phyloP scores from a whole-genome alignment of 1,284 basidiomycete species.

The Nidula niveotomentosa region DNA sequence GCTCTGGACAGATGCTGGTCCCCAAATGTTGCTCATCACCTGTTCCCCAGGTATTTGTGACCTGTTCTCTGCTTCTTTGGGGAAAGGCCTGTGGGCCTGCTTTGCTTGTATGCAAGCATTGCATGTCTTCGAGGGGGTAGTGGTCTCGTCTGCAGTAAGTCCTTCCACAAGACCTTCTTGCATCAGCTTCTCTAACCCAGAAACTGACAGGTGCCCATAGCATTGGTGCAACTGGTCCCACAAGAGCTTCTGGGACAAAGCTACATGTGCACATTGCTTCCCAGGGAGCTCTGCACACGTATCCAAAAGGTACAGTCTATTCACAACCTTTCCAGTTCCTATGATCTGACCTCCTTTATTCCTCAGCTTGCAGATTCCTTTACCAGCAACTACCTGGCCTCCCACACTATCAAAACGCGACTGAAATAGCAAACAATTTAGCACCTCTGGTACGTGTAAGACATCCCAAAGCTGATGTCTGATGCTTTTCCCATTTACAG shows the following conservation, averaged over 20 bases:
- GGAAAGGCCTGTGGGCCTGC: constrained; percentile 19
- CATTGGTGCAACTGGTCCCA: constrained; percentile 33
- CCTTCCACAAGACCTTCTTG: constrained; percentile 20
- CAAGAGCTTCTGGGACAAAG: constrained; percentile 4
- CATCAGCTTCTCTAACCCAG: constrained; percentile 16
- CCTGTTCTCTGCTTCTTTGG: constrained; percentile 11
- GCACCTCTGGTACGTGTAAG: constrained; percentile 8
- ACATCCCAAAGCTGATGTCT: constrained; percentile 5
- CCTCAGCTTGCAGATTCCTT: constrained; percentile 1
- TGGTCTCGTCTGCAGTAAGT: constrained; percentile 19
- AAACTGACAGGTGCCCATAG: constrained; percentile 27
- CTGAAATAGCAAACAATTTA: constrained; percentile 12
- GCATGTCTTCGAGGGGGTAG: constrained; percentile 14
- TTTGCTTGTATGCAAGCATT: constrained; percentile 28
- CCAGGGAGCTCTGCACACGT: not conserved
- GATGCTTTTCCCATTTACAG: constrained; percentile 3
- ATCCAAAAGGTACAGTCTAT: constrained; percentile 9
- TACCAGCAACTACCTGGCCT: too few species aligned
- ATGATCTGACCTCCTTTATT: constrained; percentile 5
- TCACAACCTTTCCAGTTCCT: constrained; percentile 5
- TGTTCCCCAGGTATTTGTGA: constrained; percentile 5
- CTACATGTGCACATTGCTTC: constrained; percentile 8
- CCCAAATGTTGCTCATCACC: constrained; percentile 9
- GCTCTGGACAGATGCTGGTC: constrained; percentile 8
- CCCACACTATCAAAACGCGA: constrained; percentile 5